Base-by-base conservation (phyloP, 73 alveolate genomes). In the Stentor roeselii region DNA sequence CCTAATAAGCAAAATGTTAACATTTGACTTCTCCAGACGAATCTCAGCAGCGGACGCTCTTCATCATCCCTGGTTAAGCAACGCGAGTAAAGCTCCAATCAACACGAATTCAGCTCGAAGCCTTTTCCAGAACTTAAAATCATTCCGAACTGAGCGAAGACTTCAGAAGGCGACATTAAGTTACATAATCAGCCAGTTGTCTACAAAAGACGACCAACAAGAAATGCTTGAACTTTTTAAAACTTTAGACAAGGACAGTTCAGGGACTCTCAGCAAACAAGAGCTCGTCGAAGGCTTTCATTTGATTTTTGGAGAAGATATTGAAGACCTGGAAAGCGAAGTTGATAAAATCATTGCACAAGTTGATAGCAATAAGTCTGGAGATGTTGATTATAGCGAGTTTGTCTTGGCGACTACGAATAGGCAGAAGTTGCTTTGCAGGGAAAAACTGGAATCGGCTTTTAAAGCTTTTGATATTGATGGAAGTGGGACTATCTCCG, bases 221-320 rank as follows among this genome's bases (percentile, higher is more conserved):
- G 94, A 89, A 75, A 77, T 89, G 59, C 86, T 76, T 14, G 61
- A 83, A 82, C 60, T 67, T 37, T 91, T 91, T 90, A 86, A 75
- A 75, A 83, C 36, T 37, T 80, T 90, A 58, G 96, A 91, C 59
- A 78, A 83, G 21, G 86, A 91, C 82, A 87, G 84, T 35, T 92
- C 86, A 67, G 96, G 96, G 31, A 84, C 87, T 36, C 59, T 91
- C 31, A 77, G 89, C 40, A 77, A 82, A 40, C 91, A 84, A 59
- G 96, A 91, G 59, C 78, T 92, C n/a, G 59, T 86, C 34, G 86
- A 86, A 36, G 96, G 95, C 3, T 87, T 60, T 82, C 60, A 75
- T 82, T 42, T 60, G 67, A 36, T 76, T 30, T 76, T 21, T 2
- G 80, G 80, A 30, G 34, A 67, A 3, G 31, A 59, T 31, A 36